Evolutionary conservation across 352 stramenopile genomes (phyloP), one percentile per base, ranked within the genome.

Genomic region (Phytophthora fragariae): DNA sequence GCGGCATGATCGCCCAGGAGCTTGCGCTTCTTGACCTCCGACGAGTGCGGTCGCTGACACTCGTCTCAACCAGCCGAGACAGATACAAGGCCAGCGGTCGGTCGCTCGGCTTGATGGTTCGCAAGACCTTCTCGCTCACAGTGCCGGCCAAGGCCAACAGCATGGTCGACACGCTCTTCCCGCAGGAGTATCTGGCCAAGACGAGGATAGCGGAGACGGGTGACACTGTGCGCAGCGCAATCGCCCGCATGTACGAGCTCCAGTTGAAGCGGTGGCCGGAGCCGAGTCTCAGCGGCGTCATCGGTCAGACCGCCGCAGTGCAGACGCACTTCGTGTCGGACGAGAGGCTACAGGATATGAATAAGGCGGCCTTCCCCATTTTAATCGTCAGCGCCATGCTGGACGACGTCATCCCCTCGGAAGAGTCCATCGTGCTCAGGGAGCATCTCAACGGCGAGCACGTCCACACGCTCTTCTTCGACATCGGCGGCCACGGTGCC

Each of bases 1-100:
- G 81, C 27, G 81, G 81, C 14, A 92, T 92, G 84, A 84, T 92
- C 58, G 75, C 81, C 0, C 72, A 87, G 39, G 84, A 92, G 62
- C 58, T 92, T 14, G 82, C 83, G 39, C 57, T 76, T 5, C 61
- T 76, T 37, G 81, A 85, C 27, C 77, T 84, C 1, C 59, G 74
- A 58, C 82, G 84, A 15, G 79, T 92, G 2, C 68, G 68, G 3
- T 92, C 84, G 47, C 61, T 92, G 53, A 80, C 79, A 27, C 77
- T 92, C 15, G 69, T 90, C 2, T 86, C 85, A 0, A 89, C 82
- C 17, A 88, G 80, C 9, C 77, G 80, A 1, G 84, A 85, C 21
- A 78, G 80, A 61, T 86, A 83, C 72, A 74, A 81, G 33, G 68
- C 68, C 33, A 83, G 80, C 33, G 67, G 79, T 17, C 67, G 76